Base-by-base conservation (phyloP, 805 yeast species). In the Saccharomycopsis sp. region DNA sequence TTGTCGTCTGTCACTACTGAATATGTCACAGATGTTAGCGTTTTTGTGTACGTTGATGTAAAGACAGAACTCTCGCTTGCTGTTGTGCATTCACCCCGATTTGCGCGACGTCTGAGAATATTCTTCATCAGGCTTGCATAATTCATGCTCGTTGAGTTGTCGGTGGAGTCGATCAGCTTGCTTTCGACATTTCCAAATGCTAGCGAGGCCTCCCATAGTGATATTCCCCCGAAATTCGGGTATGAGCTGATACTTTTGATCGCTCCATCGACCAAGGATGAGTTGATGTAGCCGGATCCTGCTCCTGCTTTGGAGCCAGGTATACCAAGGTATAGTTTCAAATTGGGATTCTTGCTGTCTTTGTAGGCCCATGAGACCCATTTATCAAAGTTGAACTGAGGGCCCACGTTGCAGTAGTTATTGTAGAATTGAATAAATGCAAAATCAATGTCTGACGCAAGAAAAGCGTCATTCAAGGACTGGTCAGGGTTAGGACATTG, bases 201-300 rank as follows among this genome's bases (percentile, higher is more conserved):
- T 66, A 85, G 87, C 48, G 91, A 83, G 14, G 96, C 96, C 71
- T 90, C 96, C 97, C 98, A 91, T 61, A 91, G 73, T 79, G 86
- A 82, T 66, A 91, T 78, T 62, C 98, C 98, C 55, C 96, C 97
- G 67, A 91, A 87, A 62, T 72, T 68, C 0, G 67, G 50, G n/a
- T 58, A 50, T 8, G 50, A 40, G 1, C 57, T 48, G 23, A 69
- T 62, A 12, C 60, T 60, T 9, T 57, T 52, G n/a, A 74, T 57
- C 50, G 68, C 74, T 2, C 59, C 50, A n/a, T 64, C 46, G 24
- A 76, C 68, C 34, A 75, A 67, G 34, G 74, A 79, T 20, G 76
- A 79, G 46, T 75, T 73, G 34, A 74, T 74, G 63, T 80, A 86
- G 16, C 91, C 91, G 14, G 76, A 67, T 1, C 78, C 75, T 2